phyloP scores from a whole-genome alignment of 2,329 filamentous ascomycete species.

The Colletotrichum musicola region DNA sequence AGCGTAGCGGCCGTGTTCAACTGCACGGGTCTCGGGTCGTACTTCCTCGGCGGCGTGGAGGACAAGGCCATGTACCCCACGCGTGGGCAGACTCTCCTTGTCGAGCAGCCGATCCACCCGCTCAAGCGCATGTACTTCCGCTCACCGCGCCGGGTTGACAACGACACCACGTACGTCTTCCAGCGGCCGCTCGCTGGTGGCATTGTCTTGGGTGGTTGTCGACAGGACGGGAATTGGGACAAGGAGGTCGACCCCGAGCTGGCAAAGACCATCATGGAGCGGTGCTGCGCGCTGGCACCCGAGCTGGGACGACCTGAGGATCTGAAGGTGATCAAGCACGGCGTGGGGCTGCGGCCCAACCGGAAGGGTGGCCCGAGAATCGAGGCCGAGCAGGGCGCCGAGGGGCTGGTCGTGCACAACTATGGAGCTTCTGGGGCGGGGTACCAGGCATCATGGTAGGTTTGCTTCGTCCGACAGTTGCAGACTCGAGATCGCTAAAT shows the following conservation, averaged over 20 bases:
- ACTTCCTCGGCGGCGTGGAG: slow-evolving; percentile 82
- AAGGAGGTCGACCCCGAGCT: slow-evolving; percentile 46
- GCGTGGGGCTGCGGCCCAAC: slow-evolving; percentile 48
- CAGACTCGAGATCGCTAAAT: background rate
- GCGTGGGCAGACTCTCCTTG: slow-evolving; percentile 73
- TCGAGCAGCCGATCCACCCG: slow-evolving; percentile 53
- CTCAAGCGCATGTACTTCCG: slow-evolving; percentile 55
- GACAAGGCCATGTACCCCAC: slow-evolving; percentile 80
- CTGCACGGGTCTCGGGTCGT: slow-evolving; percentile 83
- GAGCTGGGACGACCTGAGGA: slow-evolving; percentile 50
- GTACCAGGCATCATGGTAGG: slow-evolving; percentile 45
- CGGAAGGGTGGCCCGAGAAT: slow-evolving; percentile 47
- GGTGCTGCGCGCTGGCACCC: slow-evolving; percentile 50
- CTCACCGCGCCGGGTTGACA: slow-evolving; percentile 54
- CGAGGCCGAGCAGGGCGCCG: slow-evolving; percentile 44
- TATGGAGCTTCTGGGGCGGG: slow-evolving; percentile 46
- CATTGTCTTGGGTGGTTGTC: slow-evolving; percentile 50
- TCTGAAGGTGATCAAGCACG: slow-evolving; percentile 49
- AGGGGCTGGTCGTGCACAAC: slow-evolving; percentile 44
- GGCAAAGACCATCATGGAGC: slow-evolving; percentile 48
- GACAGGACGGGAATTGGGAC: slow-evolving; percentile 49
- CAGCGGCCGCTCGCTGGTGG: slow-evolving; percentile 53
- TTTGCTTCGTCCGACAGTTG: background rate
- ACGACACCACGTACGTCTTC: slow-evolving; percentile 58
- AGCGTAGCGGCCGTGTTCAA: slow-evolving; percentile 78